phyloP scores from a whole-genome alignment of 1,139 yeast genomes.

The Sugiyamaella novakii region DNA sequence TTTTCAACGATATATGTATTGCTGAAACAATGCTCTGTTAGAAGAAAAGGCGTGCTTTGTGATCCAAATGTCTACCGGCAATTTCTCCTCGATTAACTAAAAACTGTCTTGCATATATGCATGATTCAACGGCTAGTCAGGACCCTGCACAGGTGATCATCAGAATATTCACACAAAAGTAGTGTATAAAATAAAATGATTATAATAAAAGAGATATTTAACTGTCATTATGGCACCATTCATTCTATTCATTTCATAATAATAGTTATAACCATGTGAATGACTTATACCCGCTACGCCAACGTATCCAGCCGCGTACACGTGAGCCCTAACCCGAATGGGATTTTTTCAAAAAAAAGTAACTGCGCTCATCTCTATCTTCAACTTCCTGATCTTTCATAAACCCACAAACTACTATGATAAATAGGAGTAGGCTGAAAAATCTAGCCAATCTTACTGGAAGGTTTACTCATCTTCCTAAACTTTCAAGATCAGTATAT shows the following conservation, averaged over 20 bases:
- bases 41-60: neutral
- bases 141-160: slow-evolving; percentile 1
- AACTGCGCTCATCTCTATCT: neutral
- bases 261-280: no score
- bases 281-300: no score
- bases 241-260: no score
- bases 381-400: no score
- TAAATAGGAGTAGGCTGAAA: slow-evolving; percentile 12
- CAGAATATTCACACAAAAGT: no score
- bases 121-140: neutral
- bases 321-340: slow-evolving; percentile 16
- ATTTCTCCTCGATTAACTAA: neutral
- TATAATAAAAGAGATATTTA: no score
- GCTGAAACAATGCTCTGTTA: no score
- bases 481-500: slow-evolving; percentile 15
- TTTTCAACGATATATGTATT: no score
- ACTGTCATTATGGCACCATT: no score
- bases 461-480: neutral
- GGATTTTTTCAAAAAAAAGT: slow-evolving; percentile 15
- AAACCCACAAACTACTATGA: no score
- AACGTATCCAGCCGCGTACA: slow-evolving; percentile 5
- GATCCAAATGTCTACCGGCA: neutral
- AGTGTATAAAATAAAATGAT: no score
- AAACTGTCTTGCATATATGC: neutral
- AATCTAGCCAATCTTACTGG: neutral